A percentile compares a stretch with the other conserved stretches of the same genome.
Evolutionary conservation across 345 rosid species (phyloP).

Genomic region (Eucalyptus marginata): DNA sequence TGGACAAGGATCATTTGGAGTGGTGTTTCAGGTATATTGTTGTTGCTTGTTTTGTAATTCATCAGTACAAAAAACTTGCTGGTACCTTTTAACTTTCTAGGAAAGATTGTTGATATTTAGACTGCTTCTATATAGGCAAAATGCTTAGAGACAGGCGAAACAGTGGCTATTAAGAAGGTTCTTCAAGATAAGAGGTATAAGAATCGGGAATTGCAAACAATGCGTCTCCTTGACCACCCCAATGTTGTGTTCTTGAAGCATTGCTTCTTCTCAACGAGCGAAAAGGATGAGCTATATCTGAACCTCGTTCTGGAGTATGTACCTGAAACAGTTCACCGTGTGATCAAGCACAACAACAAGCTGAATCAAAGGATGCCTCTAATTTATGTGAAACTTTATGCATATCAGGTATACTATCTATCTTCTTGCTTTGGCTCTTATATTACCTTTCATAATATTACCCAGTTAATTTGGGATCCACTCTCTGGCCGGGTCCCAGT

Average conservation of each 20-base stretch:
- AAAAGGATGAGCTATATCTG: constrained; percentile 13
- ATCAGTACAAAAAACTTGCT: background rate
- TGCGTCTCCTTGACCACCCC: constrained; percentile 14
- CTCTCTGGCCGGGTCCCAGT: background rate
- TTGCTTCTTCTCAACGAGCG: constrained; percentile 9
- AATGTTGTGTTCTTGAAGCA: constrained; percentile 11
- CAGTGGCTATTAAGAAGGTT: constrained; percentile 17
- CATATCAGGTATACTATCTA: constrained; percentile 4
- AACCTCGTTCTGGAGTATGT: constrained; percentile 13
- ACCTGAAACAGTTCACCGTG: constrained; percentile 10
- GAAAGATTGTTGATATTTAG: background rate
- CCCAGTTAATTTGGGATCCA: background rate
- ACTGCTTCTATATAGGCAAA: background rate
- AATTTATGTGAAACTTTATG: constrained; percentile 8
- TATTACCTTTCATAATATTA: background rate
- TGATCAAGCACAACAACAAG: constrained; percentile 11
- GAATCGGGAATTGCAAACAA: constrained; percentile 14
- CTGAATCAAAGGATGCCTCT: constrained; percentile 9
- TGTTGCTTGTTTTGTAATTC: background rate
- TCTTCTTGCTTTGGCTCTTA: background rate
- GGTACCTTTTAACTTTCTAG: background rate
- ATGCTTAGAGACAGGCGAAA: constrained; percentile 11
- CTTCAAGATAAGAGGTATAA: constrained; percentile 16
- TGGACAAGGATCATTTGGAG: constrained; percentile 12
- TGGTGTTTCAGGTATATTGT: constrained; percentile 4